These are phyloP conservation scores for Dictyostelium discoideum DNA, from an alignment of 78 protist species.

Conservation along the genomic window dicty_2.7 NC_007090.3:4305501-4306000, in stretches of 20 bases:
- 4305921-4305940: background rate
- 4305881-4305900: background rate
- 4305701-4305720: conserved; percentile 83
- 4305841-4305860: background rate
- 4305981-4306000: background rate
- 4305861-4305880: background rate
- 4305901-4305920: background rate
- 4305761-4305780: conserved; percentile 33
- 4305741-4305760: conserved; percentile 65
- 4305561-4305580: conserved; percentile 77
- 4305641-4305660: conserved; percentile 81
- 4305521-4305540: conserved; percentile 57
- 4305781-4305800: conserved; percentile 59
- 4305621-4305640: conserved; percentile 86
- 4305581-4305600: conserved; percentile 85
- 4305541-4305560: conserved; percentile 61
- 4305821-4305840: background rate
- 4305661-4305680: conserved; percentile 58
- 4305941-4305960: background rate
- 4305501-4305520: conserved; percentile 83
- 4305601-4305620: conserved; percentile 89
- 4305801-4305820: conserved; percentile 69
- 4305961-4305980: background rate
- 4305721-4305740: conserved; percentile 80
- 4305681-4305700: conserved; percentile 72